phyloP scores from a whole-genome alignment of 1,139 yeast genomes.

The Candida sp. region DNA sequence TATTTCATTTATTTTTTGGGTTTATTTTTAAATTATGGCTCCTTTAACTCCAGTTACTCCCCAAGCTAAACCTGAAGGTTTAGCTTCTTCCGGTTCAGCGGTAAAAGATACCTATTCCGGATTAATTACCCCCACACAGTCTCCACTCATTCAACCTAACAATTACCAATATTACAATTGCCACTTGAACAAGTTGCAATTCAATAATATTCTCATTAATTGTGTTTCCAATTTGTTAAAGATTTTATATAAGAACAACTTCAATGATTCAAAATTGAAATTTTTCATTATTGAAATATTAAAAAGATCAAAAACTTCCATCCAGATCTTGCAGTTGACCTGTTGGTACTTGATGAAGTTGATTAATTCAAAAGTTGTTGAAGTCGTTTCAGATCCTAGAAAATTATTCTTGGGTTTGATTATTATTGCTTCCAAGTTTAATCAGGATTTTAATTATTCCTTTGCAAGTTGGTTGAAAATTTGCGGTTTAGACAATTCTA shows the following conservation, averaged over 20 bases:
- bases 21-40: background rate
- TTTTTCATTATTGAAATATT: conserved; percentile 62
- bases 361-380: conserved; percentile 14
- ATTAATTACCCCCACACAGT: background rate
- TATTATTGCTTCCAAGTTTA: conserved; percentile 68
- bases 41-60: background rate
- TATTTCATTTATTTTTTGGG: too few relatives aligned
- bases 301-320: conserved; percentile 65
- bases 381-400: conserved; percentile 49
- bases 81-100: background rate
- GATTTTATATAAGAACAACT: conserved; percentile 24
- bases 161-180: conserved; percentile 39
- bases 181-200: conserved; percentile 38
- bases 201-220: conserved; percentile 38
- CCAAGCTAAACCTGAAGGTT: background rate
- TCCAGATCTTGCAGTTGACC: conserved; percentile 63
- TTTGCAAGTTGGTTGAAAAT: conserved; percentile 75
- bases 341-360: conserved; percentile 59
- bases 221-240: conserved; percentile 35
- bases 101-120: background rate
- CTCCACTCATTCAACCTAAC: conserved; percentile 23
- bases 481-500: conserved; percentile 48
- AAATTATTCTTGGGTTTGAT: conserved; percentile 64
- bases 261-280: conserved; percentile 22
- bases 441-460: conserved; percentile 70